phyloP scores from a whole-genome alignment of 1,139 yeast genomes.

The Arxiozyma heterogenica region DNA sequence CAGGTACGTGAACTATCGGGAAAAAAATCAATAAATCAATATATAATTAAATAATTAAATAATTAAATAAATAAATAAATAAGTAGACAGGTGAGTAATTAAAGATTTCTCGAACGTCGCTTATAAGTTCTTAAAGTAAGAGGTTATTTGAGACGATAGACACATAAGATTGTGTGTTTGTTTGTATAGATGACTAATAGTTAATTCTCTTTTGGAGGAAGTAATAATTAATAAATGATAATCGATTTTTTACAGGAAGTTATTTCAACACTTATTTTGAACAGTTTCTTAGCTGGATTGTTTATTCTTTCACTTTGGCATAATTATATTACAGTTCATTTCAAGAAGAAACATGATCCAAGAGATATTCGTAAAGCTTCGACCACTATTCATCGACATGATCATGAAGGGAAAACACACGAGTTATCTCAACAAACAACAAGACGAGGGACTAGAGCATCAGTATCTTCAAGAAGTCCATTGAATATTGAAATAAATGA shows the following conservation, averaged over 20 bases:
- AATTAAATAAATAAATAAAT: too few species aligned
- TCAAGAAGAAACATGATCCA: conserved; percentile 20
- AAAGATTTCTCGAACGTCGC: background rate
- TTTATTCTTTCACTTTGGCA: conserved; percentile 27
- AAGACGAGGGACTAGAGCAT: conserved; percentile 10
- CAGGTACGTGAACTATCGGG: background rate
- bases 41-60: too few species aligned
- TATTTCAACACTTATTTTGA: conserved; percentile 14
- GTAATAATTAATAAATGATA: conserved; percentile 4
- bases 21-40: too few species aligned
- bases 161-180: background rate
- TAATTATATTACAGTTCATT: conserved; percentile 20
- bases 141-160: background rate
- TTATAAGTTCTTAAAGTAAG: too few species aligned
- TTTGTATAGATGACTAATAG: background rate
- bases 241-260: conserved; percentile 8
- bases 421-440: background rate
- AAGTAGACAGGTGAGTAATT: background rate
- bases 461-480: conserved; percentile 19
- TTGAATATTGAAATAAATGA: conserved; percentile 19
- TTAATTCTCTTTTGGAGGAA: background rate
- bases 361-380: conserved; percentile 25
- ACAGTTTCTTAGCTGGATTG: conserved; percentile 18
- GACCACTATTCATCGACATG: conserved; percentile 15
- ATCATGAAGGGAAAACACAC: background rate